Evolutionary conservation across 2,329 filamentous ascomycete genomes (phyloP).

Genomic region (Lachnellula occidentalis): DNA sequence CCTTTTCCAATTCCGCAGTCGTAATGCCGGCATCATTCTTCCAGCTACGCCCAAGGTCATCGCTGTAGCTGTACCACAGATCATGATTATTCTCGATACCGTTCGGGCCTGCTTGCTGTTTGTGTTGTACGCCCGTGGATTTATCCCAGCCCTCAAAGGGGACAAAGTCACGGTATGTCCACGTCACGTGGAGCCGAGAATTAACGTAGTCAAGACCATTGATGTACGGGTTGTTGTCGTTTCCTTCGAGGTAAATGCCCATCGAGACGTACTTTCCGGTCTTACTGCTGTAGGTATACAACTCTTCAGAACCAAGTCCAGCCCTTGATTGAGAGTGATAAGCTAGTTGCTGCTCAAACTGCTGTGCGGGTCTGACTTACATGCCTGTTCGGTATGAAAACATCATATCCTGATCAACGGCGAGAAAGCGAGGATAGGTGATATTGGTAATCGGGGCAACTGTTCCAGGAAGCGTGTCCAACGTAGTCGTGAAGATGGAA

Average conservation of each 20-base stretch:
- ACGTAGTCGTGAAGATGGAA: slow-evolving; percentile 17
- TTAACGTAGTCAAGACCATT: slow-evolving; percentile 23
- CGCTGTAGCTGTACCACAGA: slow-evolving; percentile 23
- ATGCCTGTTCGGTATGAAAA: slow-evolving; percentile 25
- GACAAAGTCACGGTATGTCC: slow-evolving; percentile 26
- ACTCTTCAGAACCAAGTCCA: slow-evolving; percentile 23
- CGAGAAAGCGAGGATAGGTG: slow-evolving; percentile 26
- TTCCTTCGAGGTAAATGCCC: slow-evolving; percentile 21
- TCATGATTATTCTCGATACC: slow-evolving; percentile 26
- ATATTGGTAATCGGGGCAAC: slow-evolving; percentile 18
- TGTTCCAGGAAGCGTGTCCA: slow-evolving; percentile 20
- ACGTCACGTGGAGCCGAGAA: slow-evolving; percentile 20
- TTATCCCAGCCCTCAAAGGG: slow-evolving; percentile 1
- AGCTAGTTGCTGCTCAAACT: not conserved
- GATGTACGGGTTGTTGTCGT: slow-evolving; percentile 24
- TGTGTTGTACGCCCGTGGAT: slow-evolving; percentile 17
- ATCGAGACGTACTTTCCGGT: slow-evolving; percentile 21
- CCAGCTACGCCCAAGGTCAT: slow-evolving; percentile 21
- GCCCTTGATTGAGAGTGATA: slow-evolving; percentile 16
- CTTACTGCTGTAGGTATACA: slow-evolving; percentile 18
- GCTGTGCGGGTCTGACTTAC: slow-evolving; percentile 11
- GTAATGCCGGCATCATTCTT: slow-evolving; percentile 14
- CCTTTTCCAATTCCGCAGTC: slow-evolving; percentile 10
- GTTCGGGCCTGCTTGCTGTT: slow-evolving; percentile 26
- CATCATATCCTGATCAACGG: slow-evolving; percentile 19